phyloP scores from a whole-genome alignment of 371 early-diverging fungal species.

The Neoconidiobolus thromboides region DNA sequence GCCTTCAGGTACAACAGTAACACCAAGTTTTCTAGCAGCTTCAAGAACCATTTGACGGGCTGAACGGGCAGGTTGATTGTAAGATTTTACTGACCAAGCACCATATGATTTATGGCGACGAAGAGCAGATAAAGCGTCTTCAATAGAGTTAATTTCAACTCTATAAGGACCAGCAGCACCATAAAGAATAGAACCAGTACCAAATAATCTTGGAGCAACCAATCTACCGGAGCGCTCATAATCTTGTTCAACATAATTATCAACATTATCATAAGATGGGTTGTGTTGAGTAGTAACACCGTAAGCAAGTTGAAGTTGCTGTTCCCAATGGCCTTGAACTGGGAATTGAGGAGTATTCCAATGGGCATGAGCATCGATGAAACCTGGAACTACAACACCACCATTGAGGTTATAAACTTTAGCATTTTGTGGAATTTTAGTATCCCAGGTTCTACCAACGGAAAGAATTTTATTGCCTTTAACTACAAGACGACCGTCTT shows the following conservation, averaged over 20 bases:
- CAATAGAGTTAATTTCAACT: background rate
- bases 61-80: background rate
- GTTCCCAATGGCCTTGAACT: background rate
- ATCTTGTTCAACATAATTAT: background rate
- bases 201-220: background rate
- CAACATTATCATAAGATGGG: background rate
- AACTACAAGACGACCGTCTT: background rate
- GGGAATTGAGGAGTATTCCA: background rate
- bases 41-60: background rate
- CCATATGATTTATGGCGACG: background rate
- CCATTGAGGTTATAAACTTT: background rate
- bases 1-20: background rate
- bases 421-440: background rate
- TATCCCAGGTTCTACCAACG: background rate
- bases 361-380: background rate
- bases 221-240: background rate
- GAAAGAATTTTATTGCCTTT: background rate
- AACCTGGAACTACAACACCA: background rate
- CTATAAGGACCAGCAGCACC: background rate
- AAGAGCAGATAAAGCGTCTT: background rate
- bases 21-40: constrained; percentile 1
- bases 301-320: background rate
- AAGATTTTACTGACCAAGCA: background rate
- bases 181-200: background rate
- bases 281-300: constrained; percentile 2